Conservation (phyloP, 176 grass and related monocot species). For the Cocos nucifera region DNA sequence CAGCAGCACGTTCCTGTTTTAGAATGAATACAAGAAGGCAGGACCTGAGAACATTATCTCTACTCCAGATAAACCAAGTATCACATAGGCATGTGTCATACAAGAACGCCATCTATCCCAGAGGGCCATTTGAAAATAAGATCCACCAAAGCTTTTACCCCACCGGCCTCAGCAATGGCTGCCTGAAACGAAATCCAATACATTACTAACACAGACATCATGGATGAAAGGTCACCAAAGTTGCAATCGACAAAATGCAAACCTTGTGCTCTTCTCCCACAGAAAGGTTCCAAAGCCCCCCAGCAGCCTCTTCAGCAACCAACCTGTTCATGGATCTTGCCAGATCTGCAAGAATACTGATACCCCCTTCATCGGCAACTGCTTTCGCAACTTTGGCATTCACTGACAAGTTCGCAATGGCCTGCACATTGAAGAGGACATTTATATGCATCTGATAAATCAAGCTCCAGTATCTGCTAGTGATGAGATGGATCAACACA, state of each 20-base stretch:
- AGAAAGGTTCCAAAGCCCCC: conserved; percentile 99
- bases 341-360: conserved; percentile 65
- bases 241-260: conserved; percentile 10
- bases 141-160: conserved; percentile 85
- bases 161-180: conserved; percentile 79
- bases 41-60: background rate
- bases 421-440: conserved; percentile 33
- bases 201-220: conserved; percentile 24
- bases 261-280: conserved; percentile 99
- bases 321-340: conserved; percentile 76
- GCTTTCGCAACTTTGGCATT: conserved; percentile 89
- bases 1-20: conserved; percentile 88
- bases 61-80: background rate
- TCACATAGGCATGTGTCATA: conserved; percentile 19
- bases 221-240: too few species aligned
- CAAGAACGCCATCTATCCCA: conserved; percentile 94
- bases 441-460: background rate
- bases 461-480: background rate
- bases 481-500: background rate
- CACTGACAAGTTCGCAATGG: conserved; percentile 95
- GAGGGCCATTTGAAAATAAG: conserved; percentile 87
- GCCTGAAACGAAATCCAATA: conserved; percentile 34
- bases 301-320: conserved; percentile 98
- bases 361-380: conserved; percentile 93
- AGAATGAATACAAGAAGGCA: conserved; percentile 18